Percentiles rank a stretch among this genome's conserved stretches.
phyloP scores from a whole-genome alignment of 2,329 filamentous ascomycete genomes.

The Apiospora marii region DNA sequence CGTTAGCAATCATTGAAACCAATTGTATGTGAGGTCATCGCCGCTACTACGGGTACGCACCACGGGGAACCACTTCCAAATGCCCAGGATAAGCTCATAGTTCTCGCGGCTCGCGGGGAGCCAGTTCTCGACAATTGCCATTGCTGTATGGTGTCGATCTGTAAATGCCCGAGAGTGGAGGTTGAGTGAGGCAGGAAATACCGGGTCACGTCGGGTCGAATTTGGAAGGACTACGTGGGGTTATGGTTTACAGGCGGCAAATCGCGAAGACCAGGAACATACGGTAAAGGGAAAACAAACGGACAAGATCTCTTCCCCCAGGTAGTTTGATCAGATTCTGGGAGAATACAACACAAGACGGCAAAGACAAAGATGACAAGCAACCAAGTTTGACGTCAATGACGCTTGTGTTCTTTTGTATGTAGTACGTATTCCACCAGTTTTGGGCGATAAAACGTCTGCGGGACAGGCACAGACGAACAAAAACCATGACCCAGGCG shows the following conservation, averaged over 20 bases:
- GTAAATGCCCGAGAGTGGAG: not conserved
- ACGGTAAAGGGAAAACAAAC: not conserved
- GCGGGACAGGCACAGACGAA: not conserved
- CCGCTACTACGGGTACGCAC: not conserved
- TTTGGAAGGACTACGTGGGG: not conserved
- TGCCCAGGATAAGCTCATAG: constrained; percentile 50
- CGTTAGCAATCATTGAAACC: no score
- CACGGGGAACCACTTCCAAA: constrained; percentile 20
- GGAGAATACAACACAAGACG: not conserved
- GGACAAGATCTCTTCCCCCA: not conserved
- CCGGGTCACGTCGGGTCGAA: not conserved
- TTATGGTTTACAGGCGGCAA: not conserved
- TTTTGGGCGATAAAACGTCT: not conserved
- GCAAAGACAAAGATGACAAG: not conserved
- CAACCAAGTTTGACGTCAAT: not conserved
- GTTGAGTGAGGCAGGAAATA: not conserved
- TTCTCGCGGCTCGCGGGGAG: constrained; percentile 65
- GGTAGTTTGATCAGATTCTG: not conserved
- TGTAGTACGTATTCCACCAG: not conserved
- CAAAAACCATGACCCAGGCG: not conserved
- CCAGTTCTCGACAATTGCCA: constrained; percentile 62
- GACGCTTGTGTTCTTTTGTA: not conserved
- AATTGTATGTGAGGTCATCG: no score
- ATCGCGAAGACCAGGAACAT: not conserved
- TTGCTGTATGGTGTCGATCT: constrained; percentile 34